Evolutionary conservation across 2,329 filamentous ascomycete genomes (phyloP), one percentile per base, ranked within the genome.

Genomic region (Harringtonia aguacate): DNA sequence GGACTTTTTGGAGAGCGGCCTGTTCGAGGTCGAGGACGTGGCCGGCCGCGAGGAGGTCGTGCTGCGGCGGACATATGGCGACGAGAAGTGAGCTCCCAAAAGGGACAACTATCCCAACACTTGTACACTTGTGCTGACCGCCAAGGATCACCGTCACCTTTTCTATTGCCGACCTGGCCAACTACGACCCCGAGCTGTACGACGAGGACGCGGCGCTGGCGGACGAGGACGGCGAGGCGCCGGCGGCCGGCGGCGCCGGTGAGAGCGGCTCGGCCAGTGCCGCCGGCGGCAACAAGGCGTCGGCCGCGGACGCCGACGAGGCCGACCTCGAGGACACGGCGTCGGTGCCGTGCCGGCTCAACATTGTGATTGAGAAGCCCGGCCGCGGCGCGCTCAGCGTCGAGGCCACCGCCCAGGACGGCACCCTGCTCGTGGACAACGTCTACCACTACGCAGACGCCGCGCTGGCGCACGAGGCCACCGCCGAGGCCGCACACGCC

Each of bases 351-450:
- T 86, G 84, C 56, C 82, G 83, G 53, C 73, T 95, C 50, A 87
- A 84, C 65, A 80, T 98, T 56, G 81, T 89, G 40, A 75, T 98
- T 46, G 87, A 94, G 73, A 94, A 95, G 72, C 73, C 84, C 48
- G 77, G 76, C 66, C 84, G 86, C 59, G 89, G 90, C 48, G 87
- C 87, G 24, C 75, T 98, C 51, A 81, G 84, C 64, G 80, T 98
- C 55, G 87, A 95, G 63, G 84, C 88, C 48, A 72, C 84, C 48
- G 87, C 86, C 28, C 84, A 92, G 67, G 86, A 95, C 54, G 88
- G 89, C 56, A 72, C 80, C 61, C 82, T 97, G 62, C 72, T 87
- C 55, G 83, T 97, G 58, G 86, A 95, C 61, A 90, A 92, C 67
- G 77, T 97, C 57, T 88, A 84, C 65, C 90, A 87, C 74, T 94